phyloP scores from a whole-genome alignment of 805 yeast genomes.

The Candida parachauliodes region DNA sequence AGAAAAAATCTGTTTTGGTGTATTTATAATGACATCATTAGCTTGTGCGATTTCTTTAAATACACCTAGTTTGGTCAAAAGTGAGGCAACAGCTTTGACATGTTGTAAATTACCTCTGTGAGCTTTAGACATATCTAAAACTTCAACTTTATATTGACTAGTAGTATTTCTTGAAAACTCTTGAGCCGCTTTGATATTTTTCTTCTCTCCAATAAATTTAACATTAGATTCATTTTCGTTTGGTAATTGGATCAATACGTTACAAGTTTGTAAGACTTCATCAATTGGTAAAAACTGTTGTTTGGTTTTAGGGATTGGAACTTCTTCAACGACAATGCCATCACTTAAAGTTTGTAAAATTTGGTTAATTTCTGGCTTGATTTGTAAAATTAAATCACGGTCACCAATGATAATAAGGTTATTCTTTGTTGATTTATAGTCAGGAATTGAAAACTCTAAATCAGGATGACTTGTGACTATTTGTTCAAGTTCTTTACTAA shows the following conservation, averaged over 20 bases:
- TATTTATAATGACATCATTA: slow-evolving; percentile 35
- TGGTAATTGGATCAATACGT: slow-evolving; percentile 59
- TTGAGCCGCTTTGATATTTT: slow-evolving; percentile 58
- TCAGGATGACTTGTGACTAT: slow-evolving; percentile 19
- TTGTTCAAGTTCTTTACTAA: slow-evolving; percentile 26
- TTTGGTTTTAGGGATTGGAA: slow-evolving; percentile 61
- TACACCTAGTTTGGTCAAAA: slow-evolving; percentile 50
- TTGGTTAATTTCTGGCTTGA: slow-evolving; percentile 49
- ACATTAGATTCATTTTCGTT: slow-evolving; percentile 45
- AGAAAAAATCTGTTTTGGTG: slow-evolving; percentile 37
- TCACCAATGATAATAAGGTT: slow-evolving; percentile 62
- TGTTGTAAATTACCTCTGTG: slow-evolving; percentile 78
- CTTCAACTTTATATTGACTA: slow-evolving; percentile 55
- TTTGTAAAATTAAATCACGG: slow-evolving; percentile 57
- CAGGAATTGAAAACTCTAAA: slow-evolving; percentile 35
- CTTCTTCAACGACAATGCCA: slow-evolving; percentile 50
- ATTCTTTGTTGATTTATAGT: slow-evolving; percentile 31
- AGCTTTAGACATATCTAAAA: slow-evolving; percentile 81
- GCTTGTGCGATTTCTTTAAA: slow-evolving; percentile 40
- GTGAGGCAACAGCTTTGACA: slow-evolving; percentile 71
- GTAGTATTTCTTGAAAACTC: slow-evolving; percentile 58
- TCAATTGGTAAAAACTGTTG: slow-evolving; percentile 66
- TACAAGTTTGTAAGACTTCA: slow-evolving; percentile 48
- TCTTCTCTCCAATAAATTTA: slow-evolving; percentile 58
- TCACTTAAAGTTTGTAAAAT: slow-evolving; percentile 42